Evolutionary conservation across 2,329 filamentous ascomycete species (phyloP).

Genomic region (Cladorrhinum sp.): DNA sequence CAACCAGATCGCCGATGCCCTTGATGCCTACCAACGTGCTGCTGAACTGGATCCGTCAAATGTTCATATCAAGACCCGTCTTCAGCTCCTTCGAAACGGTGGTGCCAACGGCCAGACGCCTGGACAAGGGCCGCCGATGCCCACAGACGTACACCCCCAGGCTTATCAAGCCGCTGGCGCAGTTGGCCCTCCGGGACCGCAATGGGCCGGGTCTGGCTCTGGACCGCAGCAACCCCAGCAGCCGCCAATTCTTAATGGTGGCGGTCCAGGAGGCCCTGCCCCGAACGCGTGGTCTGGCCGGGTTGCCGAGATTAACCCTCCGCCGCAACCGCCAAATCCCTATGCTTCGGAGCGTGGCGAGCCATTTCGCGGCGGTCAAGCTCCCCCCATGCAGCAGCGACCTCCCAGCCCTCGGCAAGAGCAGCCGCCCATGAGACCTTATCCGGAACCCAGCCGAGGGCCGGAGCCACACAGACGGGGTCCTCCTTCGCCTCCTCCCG

Average conservation of each 20-base stretch:
- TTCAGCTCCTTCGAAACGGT: slow-evolving; percentile 83
- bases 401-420: slow-evolving; percentile 77
- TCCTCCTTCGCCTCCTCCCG: slow-evolving; percentile 51
- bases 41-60: slow-evolving; percentile 92
- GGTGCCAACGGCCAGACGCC: slow-evolving; percentile 68
- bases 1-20: slow-evolving; percentile 93
- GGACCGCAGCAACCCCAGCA: slow-evolving; percentile 41
- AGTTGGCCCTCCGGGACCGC: slow-evolving; percentile 78
- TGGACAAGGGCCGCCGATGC: slow-evolving; percentile 80
- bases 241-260: slow-evolving; percentile 28
- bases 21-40: slow-evolving; percentile 92
- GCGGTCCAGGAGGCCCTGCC: slow-evolving; percentile 58
- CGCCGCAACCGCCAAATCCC: slow-evolving; percentile 74
- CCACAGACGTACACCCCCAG: slow-evolving; percentile 93
- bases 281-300: slow-evolving; percentile 56
- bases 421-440: slow-evolving; percentile 60
- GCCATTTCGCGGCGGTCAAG: slow-evolving; percentile 60
- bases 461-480: slow-evolving; percentile 48
- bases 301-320: slow-evolving; percentile 74
- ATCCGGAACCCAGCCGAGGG: slow-evolving; percentile 60
- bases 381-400: slow-evolving; percentile 60
- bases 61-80: slow-evolving; percentile 90
- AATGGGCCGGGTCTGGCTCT: slow-evolving; percentile 80
- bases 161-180: slow-evolving; percentile 83
- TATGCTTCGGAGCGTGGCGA: slow-evolving; percentile 71